Percentiles rank a stretch among this genome's conserved stretches.
Conservation (phyloP, 1,284 basidiomycete genomes). For the Wallemia ichthyophaga region DNA sequence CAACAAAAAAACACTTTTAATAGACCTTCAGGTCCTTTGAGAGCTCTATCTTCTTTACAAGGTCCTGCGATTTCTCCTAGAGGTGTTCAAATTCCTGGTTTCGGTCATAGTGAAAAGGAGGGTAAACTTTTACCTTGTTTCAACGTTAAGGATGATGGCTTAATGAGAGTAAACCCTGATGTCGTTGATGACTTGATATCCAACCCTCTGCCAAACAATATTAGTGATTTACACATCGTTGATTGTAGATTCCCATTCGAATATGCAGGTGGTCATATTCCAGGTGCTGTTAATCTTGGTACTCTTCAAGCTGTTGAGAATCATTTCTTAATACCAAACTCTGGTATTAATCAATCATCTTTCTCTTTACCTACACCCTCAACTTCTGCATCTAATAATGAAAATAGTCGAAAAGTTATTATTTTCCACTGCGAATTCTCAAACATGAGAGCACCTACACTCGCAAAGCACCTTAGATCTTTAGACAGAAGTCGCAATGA, state of each 20-base stretch:
- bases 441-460: slow-evolving; percentile 66
- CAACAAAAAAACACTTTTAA: neutral
- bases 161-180: slow-evolving; percentile 57
- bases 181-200: slow-evolving; percentile 57
- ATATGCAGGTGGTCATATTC: slow-evolving; percentile 72
- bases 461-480: neutral
- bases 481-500: slow-evolving; percentile 27
- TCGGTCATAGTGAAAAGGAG: slow-evolving; percentile 68
- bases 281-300: slow-evolving; percentile 71
- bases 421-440: slow-evolving; percentile 98
- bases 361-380: slow-evolving; percentile 35
- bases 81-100: slow-evolving; percentile 25
- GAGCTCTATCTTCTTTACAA: neutral
- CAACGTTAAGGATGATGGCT: slow-evolving; percentile 67
- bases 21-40: neutral
- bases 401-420: slow-evolving; percentile 40
- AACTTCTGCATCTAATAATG: slow-evolving; percentile 36
- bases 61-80: neutral
- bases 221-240: slow-evolving; percentile 45
- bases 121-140: slow-evolving; percentile 87
- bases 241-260: slow-evolving; percentile 98
- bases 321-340: slow-evolving; percentile 30
- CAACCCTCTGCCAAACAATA: slow-evolving; percentile 18
- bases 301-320: slow-evolving; percentile 52
- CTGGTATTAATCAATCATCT: slow-evolving; percentile 16